Conservation (phyloP, 768 basidiomycete genomes). For the Termitomyces sp. region DNA sequence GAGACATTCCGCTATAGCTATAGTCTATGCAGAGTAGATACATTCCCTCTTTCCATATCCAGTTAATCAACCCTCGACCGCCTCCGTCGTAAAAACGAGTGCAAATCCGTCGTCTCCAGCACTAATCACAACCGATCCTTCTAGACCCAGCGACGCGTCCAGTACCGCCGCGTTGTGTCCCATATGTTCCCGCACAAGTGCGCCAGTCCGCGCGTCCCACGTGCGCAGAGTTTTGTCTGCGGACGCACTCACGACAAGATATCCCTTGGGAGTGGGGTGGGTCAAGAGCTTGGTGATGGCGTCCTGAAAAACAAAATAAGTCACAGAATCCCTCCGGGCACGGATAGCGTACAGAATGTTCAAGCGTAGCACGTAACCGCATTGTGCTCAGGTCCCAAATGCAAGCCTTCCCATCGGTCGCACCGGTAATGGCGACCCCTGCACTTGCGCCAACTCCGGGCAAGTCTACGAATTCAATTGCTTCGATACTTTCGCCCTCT, state of each 20-base stretch:
- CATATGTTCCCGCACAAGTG: conserved; percentile 69
- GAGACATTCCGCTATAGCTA: neutral
- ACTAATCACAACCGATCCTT: conserved; percentile 73
- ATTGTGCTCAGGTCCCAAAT: conserved; percentile 93
- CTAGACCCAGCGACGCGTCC: conserved; percentile 63
- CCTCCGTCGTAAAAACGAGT: conserved; percentile 73
- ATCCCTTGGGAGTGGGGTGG: conserved; percentile 68
- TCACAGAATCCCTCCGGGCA: neutral
- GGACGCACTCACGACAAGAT: conserved; percentile 81
- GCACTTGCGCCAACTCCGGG: conserved; percentile 47
- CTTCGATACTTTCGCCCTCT: conserved; percentile 86
- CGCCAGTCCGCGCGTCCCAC: conserved; percentile 89
- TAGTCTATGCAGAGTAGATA: neutral
- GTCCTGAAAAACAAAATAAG: conserved; percentile 49
- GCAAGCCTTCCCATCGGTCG: conserved; percentile 90
- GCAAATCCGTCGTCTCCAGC: conserved; percentile 90
- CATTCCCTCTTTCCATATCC: neutral
- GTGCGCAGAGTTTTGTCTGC: conserved; percentile 84
- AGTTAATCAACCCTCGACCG: conserved; percentile 29
- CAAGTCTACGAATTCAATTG: conserved; percentile 78
- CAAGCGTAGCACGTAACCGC: conserved; percentile 73
- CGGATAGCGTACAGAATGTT: conserved; percentile 63
- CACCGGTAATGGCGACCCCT: conserved; percentile 77
- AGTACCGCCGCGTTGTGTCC: conserved; percentile 82
- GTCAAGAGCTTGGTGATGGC: conserved; percentile 77